Conservation (phyloP, 1,284 basidiomycete species). For the Rhodotorula mucilaginosa region DNA sequence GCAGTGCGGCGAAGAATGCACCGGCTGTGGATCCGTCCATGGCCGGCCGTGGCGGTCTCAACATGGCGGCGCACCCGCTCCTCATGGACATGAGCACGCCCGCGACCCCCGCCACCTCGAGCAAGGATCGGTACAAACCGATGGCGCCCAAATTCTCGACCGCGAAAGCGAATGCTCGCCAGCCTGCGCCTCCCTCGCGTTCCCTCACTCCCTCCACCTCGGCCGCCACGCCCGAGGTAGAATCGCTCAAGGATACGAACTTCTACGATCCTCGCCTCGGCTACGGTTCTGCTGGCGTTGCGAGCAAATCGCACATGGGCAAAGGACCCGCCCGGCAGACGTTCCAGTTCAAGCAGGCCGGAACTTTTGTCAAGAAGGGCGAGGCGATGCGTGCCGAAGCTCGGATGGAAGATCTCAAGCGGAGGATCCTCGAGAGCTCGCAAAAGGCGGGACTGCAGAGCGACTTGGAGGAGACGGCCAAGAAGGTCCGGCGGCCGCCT, state of each 20-base stretch:
- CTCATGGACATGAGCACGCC: constrained; percentile 60
- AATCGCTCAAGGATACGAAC: constrained; percentile 37
- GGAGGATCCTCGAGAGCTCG: constrained; percentile 85
- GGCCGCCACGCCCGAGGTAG: constrained; percentile 55
- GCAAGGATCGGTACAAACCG: constrained; percentile 87
- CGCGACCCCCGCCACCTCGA: constrained; percentile 59
- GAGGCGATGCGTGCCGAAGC: constrained; percentile 77
- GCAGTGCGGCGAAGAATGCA: constrained; percentile 27
- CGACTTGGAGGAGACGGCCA: constrained; percentile 86
- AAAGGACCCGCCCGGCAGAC: constrained; percentile 57
- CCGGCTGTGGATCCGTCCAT: constrained; percentile 49
- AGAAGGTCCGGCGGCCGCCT: constrained; percentile 73
- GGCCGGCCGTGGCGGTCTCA: constrained; percentile 75
- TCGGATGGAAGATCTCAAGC: constrained; percentile 79
- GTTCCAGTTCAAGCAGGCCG: constrained; percentile 83
- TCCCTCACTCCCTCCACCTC: constrained; percentile 57
- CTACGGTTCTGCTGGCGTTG: constrained; percentile 28
- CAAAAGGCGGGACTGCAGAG: constrained; percentile 88
- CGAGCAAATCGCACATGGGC: constrained; percentile 40
- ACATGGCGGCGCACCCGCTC: constrained; percentile 84
- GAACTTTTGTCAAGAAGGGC: constrained; percentile 80
- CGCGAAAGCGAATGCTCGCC: constrained; percentile 76
- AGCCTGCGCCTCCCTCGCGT: constrained; percentile 51
- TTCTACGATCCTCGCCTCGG: constrained; percentile 50
- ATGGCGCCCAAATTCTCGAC: constrained; percentile 97